Conservation (phyloP, 2,329 filamentous ascomycete species). For the Huntiella omanensis region DNA sequence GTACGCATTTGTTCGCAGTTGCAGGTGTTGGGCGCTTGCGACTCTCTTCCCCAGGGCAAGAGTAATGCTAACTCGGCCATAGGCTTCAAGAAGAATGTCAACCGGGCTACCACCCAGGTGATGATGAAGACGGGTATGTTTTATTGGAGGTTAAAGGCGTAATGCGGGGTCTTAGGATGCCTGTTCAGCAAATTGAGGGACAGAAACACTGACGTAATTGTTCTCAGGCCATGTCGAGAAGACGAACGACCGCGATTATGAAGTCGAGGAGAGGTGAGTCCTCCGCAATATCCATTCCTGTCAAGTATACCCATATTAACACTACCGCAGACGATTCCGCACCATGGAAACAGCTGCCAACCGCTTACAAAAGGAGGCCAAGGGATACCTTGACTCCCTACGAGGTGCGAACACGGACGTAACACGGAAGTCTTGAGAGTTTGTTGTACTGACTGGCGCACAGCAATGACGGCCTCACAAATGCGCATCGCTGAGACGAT, state of each 20-base stretch:
- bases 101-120: conserved; percentile 95
- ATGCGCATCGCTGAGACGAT: conserved; percentile 99
- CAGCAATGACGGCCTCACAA: conserved; percentile 96
- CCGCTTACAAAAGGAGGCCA: conserved; percentile 90
- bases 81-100: conserved; percentile 66
- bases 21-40: neutral
- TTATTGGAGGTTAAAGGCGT: no score
- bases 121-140: conserved; percentile 93
- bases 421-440: neutral
- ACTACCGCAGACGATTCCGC: conserved; percentile 58
- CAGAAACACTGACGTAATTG: neutral
- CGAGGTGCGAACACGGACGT: conserved; percentile 38
- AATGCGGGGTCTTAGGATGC: neutral
- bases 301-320: neutral
- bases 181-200: conserved; percentile 11
- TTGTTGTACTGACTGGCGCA: neutral
- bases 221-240: conserved; percentile 76
- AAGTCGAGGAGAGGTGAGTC: conserved; percentile 73
- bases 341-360: conserved; percentile 93
- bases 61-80: conserved; percentile 17
- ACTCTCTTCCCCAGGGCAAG: conserved; percentile 13
- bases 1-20: conserved; percentile 20
- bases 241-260: conserved; percentile 96
- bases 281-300: neutral
- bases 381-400: conserved; percentile 90